phyloP scores from a whole-genome alignment of 1,139 yeast genomes.

The Suhomyces coccinellae region DNA sequence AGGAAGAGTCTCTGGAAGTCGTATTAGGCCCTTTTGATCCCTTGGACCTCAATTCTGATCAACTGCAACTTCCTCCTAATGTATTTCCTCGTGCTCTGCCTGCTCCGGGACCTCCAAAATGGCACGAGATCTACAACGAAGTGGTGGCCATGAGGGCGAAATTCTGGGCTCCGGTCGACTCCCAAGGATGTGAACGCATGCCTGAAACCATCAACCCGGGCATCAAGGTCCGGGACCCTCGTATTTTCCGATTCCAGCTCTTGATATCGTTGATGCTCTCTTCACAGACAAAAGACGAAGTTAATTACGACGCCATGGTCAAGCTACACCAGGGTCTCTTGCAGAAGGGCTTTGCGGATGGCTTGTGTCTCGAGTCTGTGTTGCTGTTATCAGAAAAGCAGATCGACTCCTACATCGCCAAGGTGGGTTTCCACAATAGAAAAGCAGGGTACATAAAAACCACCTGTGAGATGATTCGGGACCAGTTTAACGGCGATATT shows the following conservation, averaged over 20 bases:
- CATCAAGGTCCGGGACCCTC: conserved; percentile 31
- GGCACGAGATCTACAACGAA: conserved; percentile 57
- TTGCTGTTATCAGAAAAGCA: conserved; percentile 52
- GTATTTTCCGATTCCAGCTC: conserved; percentile 66
- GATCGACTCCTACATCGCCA: conserved; percentile 64
- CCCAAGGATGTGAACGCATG: conserved; percentile 81
- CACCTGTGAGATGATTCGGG: conserved; percentile 55
- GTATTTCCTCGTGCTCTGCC: conserved; percentile 11
- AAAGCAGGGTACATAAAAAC: conserved; percentile 72
- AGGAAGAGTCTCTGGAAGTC: too few relatives aligned
- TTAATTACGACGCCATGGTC: conserved; percentile 71
- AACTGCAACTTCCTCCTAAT: conserved; percentile 6
- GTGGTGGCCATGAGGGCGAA: conserved; percentile 65
- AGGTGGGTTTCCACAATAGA: conserved; percentile 85
- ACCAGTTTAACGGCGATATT: conserved; percentile 61
- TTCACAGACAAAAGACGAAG: conserved; percentile 90
- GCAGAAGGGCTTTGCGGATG: conserved; percentile 29
- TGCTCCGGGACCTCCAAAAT: conserved; percentile 21
- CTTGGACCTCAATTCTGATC: too few relatives aligned
- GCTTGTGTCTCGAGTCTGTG: conserved; percentile 34
- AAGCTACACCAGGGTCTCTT: conserved; percentile 51
- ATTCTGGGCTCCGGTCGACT: conserved; percentile 79
- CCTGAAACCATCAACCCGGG: conserved; percentile 50
- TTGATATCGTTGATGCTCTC: conserved; percentile 82
- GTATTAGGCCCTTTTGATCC: too few relatives aligned